These are phyloP conservation scores for Botrytis pseudocinerea DNA, from an alignment of 2,329 filamentous ascomycete species.

Conservation along the genomic window DNA sequence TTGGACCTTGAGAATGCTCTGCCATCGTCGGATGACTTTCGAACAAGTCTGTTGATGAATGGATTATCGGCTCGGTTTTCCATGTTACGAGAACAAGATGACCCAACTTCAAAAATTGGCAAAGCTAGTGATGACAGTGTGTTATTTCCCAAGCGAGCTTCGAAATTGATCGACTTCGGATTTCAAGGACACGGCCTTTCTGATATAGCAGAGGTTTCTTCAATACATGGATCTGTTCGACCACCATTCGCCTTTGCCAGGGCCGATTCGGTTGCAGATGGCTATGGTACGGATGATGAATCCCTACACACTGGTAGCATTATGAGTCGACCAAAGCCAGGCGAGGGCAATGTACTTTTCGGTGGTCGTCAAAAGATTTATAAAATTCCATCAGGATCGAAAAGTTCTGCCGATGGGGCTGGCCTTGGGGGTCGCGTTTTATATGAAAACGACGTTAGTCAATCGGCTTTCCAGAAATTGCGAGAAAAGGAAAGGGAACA, in stretches of 20 bases:
- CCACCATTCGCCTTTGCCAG: constrained; percentile 62
- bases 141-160: constrained; percentile 77
- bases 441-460: constrained; percentile 83
- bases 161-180: constrained; percentile 68
- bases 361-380: constrained; percentile 96
- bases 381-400: constrained; percentile 64
- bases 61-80: constrained; percentile 93
- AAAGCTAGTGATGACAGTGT: constrained; percentile 97
- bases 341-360: constrained; percentile 90
- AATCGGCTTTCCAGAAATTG: constrained; percentile 81
- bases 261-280: constrained; percentile 65
- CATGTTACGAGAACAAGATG: constrained; percentile 93
- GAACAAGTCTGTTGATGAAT: constrained; percentile 94
- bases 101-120: constrained; percentile 82
- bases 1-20: constrained; percentile 74
- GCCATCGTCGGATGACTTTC: constrained; percentile 84
- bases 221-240: constrained; percentile 63
- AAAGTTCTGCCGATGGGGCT: constrained; percentile 44
- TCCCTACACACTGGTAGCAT: constrained; percentile 64
- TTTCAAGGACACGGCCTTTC: constrained; percentile 55
- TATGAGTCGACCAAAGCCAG: constrained; percentile 80
- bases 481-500: constrained; percentile 49
- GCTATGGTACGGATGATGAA: constrained; percentile 65
- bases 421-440: constrained; percentile 66
- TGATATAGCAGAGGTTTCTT: constrained; percentile 91